phyloP scores from a whole-genome alignment of 805 yeast genomes.

The Sungouiozyma intestinalis region DNA sequence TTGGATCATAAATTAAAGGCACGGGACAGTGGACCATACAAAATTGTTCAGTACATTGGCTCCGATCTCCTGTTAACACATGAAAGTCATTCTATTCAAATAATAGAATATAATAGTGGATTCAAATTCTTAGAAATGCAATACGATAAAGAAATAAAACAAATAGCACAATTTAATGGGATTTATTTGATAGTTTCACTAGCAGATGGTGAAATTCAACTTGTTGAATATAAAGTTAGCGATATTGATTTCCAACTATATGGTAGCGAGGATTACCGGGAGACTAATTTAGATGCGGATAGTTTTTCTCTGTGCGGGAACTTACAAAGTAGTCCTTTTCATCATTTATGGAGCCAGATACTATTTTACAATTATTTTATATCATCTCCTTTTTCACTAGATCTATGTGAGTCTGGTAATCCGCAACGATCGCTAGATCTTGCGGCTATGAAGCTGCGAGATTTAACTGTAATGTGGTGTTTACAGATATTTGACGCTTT shows the following conservation, averaged over 20 bases:
- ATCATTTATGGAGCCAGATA: conserved; percentile 20
- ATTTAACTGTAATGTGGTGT: conserved; percentile 24
- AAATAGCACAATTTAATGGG: conserved; percentile 9
- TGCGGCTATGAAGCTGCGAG: conserved; percentile 25
- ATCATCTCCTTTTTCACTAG: conserved; percentile 11
- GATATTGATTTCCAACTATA: conserved; percentile 8
- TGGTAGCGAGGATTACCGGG: conserved; percentile 1
- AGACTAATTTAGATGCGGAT: conserved; percentile 5
- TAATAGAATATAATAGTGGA: conserved; percentile 23
- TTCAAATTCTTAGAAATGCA: conserved; percentile 16
- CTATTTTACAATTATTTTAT: conserved; percentile 20
- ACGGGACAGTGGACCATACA: conserved; percentile 12
- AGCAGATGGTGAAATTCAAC: conserved; percentile 9
- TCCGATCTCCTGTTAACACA: conserved; percentile 14
- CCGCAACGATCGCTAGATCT: conserved; percentile 17
- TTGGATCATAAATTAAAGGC: conserved; percentile 12
- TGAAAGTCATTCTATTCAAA: conserved; percentile 9
- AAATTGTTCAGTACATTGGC: conserved; percentile 12
- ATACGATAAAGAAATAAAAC: conserved; percentile 17
- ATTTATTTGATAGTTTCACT: conserved; percentile 19
- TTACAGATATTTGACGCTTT: conserved; percentile 17
- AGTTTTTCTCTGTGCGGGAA: conserved; percentile 13
- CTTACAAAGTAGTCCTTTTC: conserved; percentile 12
- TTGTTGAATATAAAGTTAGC: conserved; percentile 18
- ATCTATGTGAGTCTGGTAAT: conserved; percentile 17